A percentile compares a stretch with the other conserved stretches of the same genome.
Evolutionary conservation across 805 yeast species (phyloP).

Genomic region (Hemisphaericaspora nanyangensis): DNA sequence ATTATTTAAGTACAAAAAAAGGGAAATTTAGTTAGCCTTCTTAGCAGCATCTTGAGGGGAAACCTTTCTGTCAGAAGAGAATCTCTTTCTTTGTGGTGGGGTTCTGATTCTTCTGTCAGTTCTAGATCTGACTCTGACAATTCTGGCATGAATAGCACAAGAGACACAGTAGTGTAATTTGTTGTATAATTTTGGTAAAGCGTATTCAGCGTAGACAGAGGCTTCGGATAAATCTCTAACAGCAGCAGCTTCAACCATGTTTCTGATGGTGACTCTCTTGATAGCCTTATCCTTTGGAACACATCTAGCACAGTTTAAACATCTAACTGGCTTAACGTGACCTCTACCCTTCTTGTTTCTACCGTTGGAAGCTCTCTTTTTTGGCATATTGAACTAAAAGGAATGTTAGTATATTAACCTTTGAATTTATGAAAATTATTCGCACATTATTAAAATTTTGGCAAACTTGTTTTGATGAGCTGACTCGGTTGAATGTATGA

Average conservation of each 20-base stretch:
- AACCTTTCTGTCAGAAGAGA: slow-evolving; percentile 93
- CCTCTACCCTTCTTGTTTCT: slow-evolving; percentile 99
- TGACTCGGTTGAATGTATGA: no score
- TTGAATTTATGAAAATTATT: neutral
- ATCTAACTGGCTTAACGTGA: slow-evolving; percentile 99
- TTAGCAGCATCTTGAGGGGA: slow-evolving; percentile 97
- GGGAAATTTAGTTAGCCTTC: slow-evolving; percentile 50
- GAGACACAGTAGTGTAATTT: slow-evolving; percentile 99
- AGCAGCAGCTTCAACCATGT: slow-evolving; percentile 99
- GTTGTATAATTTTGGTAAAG: slow-evolving; percentile 99
- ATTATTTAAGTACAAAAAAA: neutral
- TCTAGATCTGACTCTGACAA: slow-evolving; percentile 99
- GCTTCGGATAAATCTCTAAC: slow-evolving; percentile 99
- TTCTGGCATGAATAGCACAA: slow-evolving; percentile 99
- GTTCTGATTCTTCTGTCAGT: slow-evolving; percentile 97
- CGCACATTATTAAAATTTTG: neutral
- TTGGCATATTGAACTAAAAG: slow-evolving; percentile 74
- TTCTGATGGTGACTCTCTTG: slow-evolving; percentile 99
- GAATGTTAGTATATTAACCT: slow-evolving; percentile 19
- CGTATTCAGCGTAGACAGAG: slow-evolving; percentile 98
- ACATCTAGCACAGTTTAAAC: slow-evolving; percentile 99
- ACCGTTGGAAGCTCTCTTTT: slow-evolving; percentile 99
- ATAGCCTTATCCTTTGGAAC: slow-evolving; percentile 99
- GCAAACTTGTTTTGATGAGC: no score
- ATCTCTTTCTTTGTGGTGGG: slow-evolving; percentile 99